These are phyloP conservation scores for Maudiozyma serrabonitensis DNA, from an alignment of 805 yeast genomes.

Conservation along the genomic window DNA sequence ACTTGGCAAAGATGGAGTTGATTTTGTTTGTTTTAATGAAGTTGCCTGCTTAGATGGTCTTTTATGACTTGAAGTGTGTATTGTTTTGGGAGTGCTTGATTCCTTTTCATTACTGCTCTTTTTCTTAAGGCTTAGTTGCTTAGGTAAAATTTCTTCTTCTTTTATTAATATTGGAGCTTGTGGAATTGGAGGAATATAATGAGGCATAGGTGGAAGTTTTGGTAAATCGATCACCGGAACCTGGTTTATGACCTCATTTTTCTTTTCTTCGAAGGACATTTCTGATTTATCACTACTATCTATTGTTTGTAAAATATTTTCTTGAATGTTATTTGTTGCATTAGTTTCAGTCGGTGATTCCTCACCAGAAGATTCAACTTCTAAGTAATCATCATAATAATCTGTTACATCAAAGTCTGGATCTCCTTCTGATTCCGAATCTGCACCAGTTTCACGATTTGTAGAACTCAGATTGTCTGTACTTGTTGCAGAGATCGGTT, in stretches of 20 bases:
- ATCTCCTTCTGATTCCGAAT: neutral
- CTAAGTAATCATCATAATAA: conserved; percentile 5
- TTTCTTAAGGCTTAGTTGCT: neutral
- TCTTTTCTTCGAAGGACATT: neutral
- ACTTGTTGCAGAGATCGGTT: neutral
- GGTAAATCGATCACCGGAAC: neutral
- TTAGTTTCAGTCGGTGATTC: neutral
- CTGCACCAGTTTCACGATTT: neutral
- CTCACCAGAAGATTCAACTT: neutral
- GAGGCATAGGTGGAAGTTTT: neutral
- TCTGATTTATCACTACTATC: neutral
- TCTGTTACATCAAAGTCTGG: conserved; percentile 5
- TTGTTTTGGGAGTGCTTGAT: neutral
- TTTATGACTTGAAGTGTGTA: neutral
- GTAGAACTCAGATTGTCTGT: neutral
- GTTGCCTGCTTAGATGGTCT: neutral
- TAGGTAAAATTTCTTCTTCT: neutral
- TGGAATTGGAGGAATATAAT: neutral
- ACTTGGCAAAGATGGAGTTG: conserved; percentile 11
- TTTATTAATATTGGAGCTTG: neutral
- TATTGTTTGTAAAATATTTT: too few species aligned
- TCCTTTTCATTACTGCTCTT: neutral
- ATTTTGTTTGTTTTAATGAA: conserved; percentile 10
- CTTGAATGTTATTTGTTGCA: too few species aligned
- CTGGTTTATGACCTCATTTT: neutral